Percentiles rank a stretch among this genome's conserved stretches.
Conservation (phyloP, 2,329 filamentous ascomycete genomes). For the Pseudogymnoascus sp. region DNA sequence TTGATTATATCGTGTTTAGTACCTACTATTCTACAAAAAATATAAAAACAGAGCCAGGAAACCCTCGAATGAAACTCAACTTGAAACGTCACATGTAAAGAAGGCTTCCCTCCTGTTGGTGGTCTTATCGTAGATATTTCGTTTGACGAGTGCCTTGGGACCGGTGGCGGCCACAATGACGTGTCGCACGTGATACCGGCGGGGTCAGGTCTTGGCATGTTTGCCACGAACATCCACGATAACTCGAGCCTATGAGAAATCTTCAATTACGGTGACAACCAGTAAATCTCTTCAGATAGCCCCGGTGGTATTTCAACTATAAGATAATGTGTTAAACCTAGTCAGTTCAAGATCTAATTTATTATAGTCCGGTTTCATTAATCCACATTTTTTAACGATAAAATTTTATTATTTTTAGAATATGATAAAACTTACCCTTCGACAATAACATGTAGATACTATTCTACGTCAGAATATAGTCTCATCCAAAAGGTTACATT, state of each 20-base stretch:
- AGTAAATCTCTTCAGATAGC: background rate
- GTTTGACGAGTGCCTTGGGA: background rate
- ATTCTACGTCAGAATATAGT: background rate
- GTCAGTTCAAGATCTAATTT: background rate
- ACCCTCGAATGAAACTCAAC: background rate
- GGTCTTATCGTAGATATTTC: slow-evolving; percentile 5
- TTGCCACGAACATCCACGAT: background rate
- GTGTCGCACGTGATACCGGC: background rate
- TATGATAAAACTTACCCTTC: background rate
- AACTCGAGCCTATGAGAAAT: background rate
- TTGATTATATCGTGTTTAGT: background rate
- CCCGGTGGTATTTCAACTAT: background rate
- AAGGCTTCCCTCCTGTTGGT: background rate
- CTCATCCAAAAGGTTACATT: background rate
- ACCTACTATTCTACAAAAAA: background rate
- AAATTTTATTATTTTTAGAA: slow-evolving; percentile 1
- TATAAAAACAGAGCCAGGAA: background rate
- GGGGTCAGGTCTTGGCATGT: slow-evolving; percentile 1
- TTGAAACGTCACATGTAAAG: background rate
- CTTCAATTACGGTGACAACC: background rate
- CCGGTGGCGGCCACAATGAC: background rate
- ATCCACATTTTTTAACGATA: background rate
- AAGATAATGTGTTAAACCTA: no score
- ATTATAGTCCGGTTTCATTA: background rate
- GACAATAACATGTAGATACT: background rate